A percentile compares a stretch with the other conserved stretches of the same genome.
Conservation (phyloP, 768 basidiomycete genomes). For the Lactifluus rugatus region DNA sequence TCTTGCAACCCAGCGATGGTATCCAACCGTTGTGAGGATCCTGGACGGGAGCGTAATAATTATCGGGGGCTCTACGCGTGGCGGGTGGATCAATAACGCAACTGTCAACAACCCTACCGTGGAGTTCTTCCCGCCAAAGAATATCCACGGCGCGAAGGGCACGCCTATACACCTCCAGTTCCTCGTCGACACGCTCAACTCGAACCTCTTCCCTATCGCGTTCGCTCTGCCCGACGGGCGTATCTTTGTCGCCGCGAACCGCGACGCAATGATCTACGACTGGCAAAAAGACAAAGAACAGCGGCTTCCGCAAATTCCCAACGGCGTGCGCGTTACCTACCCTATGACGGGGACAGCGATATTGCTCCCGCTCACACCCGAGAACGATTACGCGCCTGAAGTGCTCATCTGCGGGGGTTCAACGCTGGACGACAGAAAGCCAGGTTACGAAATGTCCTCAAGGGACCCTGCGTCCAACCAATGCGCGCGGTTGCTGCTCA, state of each 20-base stretch:
- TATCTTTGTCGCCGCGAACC: slow-evolving; percentile 70
- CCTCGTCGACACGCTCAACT: slow-evolving; percentile 59
- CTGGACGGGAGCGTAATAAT: slow-evolving; percentile 77
- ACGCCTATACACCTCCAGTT: slow-evolving; percentile 55
- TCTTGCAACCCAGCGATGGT: slow-evolving; percentile 76
- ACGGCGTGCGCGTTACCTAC: slow-evolving; percentile 73
- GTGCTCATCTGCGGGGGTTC: slow-evolving; percentile 75
- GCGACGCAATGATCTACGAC: slow-evolving; percentile 71
- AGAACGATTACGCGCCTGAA: slow-evolving; percentile 54
- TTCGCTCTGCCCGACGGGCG: slow-evolving; percentile 61
- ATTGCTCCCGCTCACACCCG: slow-evolving; percentile 60
- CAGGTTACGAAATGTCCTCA: slow-evolving; percentile 56
- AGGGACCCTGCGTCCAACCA: slow-evolving; percentile 65
- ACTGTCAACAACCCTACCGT: slow-evolving; percentile 75
- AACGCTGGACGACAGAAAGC: slow-evolving; percentile 45
- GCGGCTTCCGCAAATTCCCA: slow-evolving; percentile 58
- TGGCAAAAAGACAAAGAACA: slow-evolving; percentile 56
- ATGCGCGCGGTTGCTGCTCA: slow-evolving; percentile 61
- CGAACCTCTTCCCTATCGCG: slow-evolving; percentile 77
- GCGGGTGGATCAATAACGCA: slow-evolving; percentile 79
- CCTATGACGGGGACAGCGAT: slow-evolving; percentile 70
- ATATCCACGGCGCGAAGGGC: slow-evolving; percentile 56
- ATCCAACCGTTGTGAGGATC: slow-evolving; percentile 60
- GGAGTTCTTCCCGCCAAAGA: slow-evolving; percentile 77
- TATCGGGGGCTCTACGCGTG: slow-evolving; percentile 70